Evolutionary conservation across 1,139 yeast genomes (phyloP), one percentile per base, ranked within the genome.

Genomic region (Yamadazyma trypodendri): DNA sequence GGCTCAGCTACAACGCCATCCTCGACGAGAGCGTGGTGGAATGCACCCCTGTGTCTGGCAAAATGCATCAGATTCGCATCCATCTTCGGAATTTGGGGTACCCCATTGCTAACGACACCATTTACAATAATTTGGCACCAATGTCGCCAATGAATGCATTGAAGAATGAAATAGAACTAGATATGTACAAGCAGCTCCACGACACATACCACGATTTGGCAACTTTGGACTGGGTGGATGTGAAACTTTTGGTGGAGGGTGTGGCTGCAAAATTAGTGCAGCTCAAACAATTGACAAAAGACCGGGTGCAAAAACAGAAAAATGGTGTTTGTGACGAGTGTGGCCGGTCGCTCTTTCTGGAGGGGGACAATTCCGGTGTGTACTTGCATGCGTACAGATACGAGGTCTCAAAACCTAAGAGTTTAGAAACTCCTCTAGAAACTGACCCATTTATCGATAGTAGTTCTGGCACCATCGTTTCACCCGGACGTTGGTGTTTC

Each of bases 21-120:
- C 27, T 50, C 10, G 53, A 81, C 47, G 72, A 81, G 39, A 76
- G 83, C 38, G 56, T 85, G 1, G 84, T 85, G 0, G 51, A 65
- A 35, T 84, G 95, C 52, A 66, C 62, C 43, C 95, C 95, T 0
- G 45, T 75, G 7, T 80, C 92, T 0, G 95, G 95, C 0, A 70
- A 84, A 49, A 83, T 85, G 48, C 95, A 85, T 55, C 95, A 85
- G 54, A 83, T 85, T 16, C 65, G 95, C 37, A 81, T 84, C 6
- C 95, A 85, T 60, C 58, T 85, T 22, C 69, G 85, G 18, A 71
- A 79, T 38, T 38, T 83, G 36, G 87, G 88, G 0, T 65, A 56
- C 46, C 92, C 95, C 0, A 86, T 87, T 9, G 72, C 68, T 1
- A 84, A 85, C 48, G 95, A 86, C 54, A 73, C 72, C 8, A 56